Evolutionary conservation across 495 filamentous ascomycete genomes (phyloP).

Genomic region (Neurospora pannonica): DNA sequence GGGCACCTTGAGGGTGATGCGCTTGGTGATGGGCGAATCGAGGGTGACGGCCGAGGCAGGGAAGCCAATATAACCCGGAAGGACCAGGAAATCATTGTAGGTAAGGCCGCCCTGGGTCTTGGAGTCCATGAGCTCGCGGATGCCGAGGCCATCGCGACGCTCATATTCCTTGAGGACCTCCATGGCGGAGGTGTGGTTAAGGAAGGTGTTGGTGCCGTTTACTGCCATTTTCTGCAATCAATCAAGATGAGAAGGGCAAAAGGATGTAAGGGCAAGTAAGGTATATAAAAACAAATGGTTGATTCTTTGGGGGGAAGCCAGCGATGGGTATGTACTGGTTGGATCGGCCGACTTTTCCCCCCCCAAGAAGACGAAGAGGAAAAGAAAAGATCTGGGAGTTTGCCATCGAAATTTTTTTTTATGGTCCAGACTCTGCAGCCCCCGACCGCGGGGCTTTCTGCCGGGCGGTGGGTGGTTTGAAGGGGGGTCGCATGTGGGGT

Average conservation of each 20-base stretch:
- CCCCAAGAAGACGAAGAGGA: slow-evolving; percentile 21
- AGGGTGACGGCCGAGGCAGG: slow-evolving; percentile 81
- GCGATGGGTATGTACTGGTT: slow-evolving; percentile 15
- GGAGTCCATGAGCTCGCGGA: slow-evolving; percentile 74
- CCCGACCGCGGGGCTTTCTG: slow-evolving; percentile 13
- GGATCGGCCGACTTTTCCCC: slow-evolving; percentile 24
- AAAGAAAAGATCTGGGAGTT: slow-evolving; percentile 15
- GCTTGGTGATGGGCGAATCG: slow-evolving; percentile 86
- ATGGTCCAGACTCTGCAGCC: slow-evolving; percentile 3
- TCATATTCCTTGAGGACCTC: slow-evolving; percentile 70
- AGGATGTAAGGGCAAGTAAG: neutral
- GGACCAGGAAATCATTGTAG: slow-evolving; percentile 54
- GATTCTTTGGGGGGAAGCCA: slow-evolving; percentile 18
- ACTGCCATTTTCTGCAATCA: slow-evolving; percentile 47
- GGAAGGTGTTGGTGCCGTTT: slow-evolving; percentile 44
- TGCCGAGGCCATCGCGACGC: slow-evolving; percentile 72
- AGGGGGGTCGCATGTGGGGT: slow-evolving; percentile 3
- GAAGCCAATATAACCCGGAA: slow-evolving; percentile 62
- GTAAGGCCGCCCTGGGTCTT: slow-evolving; percentile 84
- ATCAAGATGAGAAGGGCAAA: slow-evolving; percentile 4
- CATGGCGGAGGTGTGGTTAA: slow-evolving; percentile 54
- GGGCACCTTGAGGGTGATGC: slow-evolving; percentile 86
- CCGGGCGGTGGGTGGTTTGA: slow-evolving; percentile 14
- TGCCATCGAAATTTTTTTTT: slow-evolving; percentile 18
- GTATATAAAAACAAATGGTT: slow-evolving; percentile 1